Conservation (phyloP, 345 rosid species). For the Sisymbrium irio region DNA sequence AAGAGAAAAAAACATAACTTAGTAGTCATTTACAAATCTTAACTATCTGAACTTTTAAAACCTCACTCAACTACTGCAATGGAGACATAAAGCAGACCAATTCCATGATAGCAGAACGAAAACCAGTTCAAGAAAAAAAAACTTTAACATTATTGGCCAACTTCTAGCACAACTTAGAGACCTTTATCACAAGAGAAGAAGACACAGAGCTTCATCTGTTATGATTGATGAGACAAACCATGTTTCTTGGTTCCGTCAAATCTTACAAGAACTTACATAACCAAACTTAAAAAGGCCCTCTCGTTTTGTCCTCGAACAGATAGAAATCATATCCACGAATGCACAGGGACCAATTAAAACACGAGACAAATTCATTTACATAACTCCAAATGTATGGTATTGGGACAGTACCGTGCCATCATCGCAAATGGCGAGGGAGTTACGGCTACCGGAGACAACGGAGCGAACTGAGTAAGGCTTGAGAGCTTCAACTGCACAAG, state of each 20-base stretch:
- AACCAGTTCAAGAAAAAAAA: not conserved
- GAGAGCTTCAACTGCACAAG: conserved; percentile 71
- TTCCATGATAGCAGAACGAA: not conserved
- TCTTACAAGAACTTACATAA: not conserved
- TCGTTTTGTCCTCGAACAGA: not conserved
- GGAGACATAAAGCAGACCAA: not conserved
- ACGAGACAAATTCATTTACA: not conserved
- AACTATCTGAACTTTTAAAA: not conserved
- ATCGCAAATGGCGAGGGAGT: conserved; percentile 96
- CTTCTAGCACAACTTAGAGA: not conserved
- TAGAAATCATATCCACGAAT: not conserved
- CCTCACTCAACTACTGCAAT: conserved; percentile 3
- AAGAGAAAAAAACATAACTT: no score
- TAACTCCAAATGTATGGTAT: not conserved
- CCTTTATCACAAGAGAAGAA: conserved; percentile 1
- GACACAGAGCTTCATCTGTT: not conserved
- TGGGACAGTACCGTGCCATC: conserved; percentile 66
- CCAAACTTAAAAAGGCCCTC: not conserved
- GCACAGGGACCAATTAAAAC: conserved; percentile 9
- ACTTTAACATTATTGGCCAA: not conserved
- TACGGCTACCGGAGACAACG: conserved; percentile 94
- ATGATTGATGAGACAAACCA: not conserved
- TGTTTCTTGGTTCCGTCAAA: not conserved
- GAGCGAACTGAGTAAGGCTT: conserved; percentile 68
- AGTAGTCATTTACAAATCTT: not conserved